Evolutionary conservation across 352 stramenopile species (phyloP).

Genomic region (Pelagophyceae sp.): DNA sequence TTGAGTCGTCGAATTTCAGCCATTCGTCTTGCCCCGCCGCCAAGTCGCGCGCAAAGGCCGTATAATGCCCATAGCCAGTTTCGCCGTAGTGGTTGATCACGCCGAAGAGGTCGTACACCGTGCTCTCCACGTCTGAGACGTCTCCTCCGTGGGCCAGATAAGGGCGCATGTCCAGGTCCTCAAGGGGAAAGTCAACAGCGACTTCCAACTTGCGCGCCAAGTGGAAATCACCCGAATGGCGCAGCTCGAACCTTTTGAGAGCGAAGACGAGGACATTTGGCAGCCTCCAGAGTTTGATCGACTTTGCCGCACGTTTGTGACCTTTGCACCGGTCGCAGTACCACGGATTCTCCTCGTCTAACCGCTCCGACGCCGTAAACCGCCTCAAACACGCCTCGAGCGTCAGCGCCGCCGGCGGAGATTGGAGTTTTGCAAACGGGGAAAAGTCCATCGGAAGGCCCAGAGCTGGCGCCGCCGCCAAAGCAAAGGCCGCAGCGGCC

Average conservation of each 20-base stretch:
- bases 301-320: constrained; percentile 61
- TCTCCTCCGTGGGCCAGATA: constrained; percentile 57
- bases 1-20: background rate
- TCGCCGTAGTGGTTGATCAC: constrained; percentile 76
- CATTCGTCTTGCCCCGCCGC: background rate
- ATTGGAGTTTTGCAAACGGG: background rate
- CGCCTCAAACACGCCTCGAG: constrained; percentile 62
- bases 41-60: constrained; percentile 40
- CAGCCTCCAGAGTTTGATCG: constrained; percentile 64
- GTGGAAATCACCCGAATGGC: constrained; percentile 10
- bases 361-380: constrained; percentile 63
- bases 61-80: constrained; percentile 79
- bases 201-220: constrained; percentile 32
- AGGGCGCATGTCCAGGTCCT: constrained; percentile 61
- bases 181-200: constrained; percentile 66
- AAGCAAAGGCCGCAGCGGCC: no score
- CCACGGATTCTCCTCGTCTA: constrained; percentile 69
- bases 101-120: constrained; percentile 70
- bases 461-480: no score
- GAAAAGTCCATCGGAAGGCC: background rate
- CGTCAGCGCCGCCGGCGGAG: constrained; percentile 33
- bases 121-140: constrained; percentile 29
- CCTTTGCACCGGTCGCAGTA: constrained; percentile 66
- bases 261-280: constrained; percentile 68
- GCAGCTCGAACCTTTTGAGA: constrained; percentile 75